Evolutionary conservation across 495 filamentous ascomycete species (phyloP).

Genomic region (Penicillium fimorum): DNA sequence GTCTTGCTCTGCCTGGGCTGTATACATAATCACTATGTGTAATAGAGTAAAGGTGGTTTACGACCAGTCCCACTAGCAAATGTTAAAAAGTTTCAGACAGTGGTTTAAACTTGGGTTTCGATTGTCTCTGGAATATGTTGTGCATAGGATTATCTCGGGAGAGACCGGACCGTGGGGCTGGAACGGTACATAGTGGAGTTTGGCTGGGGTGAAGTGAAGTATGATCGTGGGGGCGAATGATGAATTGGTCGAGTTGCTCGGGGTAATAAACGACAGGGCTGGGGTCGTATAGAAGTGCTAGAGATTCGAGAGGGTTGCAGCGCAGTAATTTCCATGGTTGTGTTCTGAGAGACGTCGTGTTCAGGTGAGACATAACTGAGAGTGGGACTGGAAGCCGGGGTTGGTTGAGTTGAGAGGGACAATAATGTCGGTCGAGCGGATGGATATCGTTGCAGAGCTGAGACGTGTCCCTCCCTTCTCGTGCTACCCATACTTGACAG

Average conservation of each 20-base stretch:
- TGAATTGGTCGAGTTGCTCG: background rate
- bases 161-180: background rate
- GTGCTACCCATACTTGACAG: conserved; percentile 8
- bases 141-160: background rate
- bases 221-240: background rate
- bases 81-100: background rate
- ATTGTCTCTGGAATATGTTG: background rate
- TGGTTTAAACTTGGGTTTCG: background rate
- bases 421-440: background rate
- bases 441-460: background rate
- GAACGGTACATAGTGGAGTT: background rate
- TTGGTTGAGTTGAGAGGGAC: background rate
- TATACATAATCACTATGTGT: background rate
- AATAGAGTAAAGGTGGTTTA: background rate
- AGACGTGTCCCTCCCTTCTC: background rate
- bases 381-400: background rate
- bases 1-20: background rate
- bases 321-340: background rate
- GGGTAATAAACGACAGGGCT: background rate
- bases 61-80: background rate
- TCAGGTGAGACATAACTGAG: background rate
- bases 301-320: background rate
- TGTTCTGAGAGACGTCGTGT: background rate
- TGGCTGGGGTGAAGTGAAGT: background rate
- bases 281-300: background rate